Evolutionary conservation across 2,329 filamentous ascomycete species (phyloP), one percentile per base, ranked within the genome.

Genomic region (Zymoseptoria brevis): DNA sequence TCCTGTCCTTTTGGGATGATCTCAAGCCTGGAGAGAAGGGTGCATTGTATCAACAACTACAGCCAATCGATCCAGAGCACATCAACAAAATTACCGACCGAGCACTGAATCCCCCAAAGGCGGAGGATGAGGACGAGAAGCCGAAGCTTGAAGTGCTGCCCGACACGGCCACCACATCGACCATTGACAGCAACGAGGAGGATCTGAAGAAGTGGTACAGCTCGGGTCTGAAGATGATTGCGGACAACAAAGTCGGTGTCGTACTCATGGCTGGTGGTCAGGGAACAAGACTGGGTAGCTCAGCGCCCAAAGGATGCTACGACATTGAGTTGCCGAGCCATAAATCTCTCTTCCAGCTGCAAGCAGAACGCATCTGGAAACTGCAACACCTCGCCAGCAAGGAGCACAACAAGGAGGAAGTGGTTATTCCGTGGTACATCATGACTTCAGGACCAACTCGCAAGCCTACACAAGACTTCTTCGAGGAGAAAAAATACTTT

Each of bases 361-460:
- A 99, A 77, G 94, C 89, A 51, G 92, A 99, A 83, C 83, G 94
- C 57, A 97, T 99, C 72, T 82, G 82, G 70, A 95, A 91, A 79
- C 78, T 96, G 8, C 89, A 97, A 77, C 77, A 86, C 69, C 80
- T 97, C 64, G 92, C 93, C 50, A 81, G 85, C 68, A 85, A 88
- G 74, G 85, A 87, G 72, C 80, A 83, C 57, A 82, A 82, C 59
- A 81, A 81, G 66, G 79, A 77, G 61, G 79, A 79, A 54, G 84
- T 85, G 50, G 80, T 87, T 30, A 86, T 97, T 50, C 94, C 94
- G 11, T 99, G 94, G 94, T 99, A 99, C 77, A 90, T 99, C 75
- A 99, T 99, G 94, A 99, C 94, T 69, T 96, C 90, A 70, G 94
- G 94, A 4, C 94, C 94, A 52, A 99, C 94, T 7, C 85, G 92